Base-by-base conservation (phyloP, 352 stramenopile genomes). In the Bremia lactucae region DNA sequence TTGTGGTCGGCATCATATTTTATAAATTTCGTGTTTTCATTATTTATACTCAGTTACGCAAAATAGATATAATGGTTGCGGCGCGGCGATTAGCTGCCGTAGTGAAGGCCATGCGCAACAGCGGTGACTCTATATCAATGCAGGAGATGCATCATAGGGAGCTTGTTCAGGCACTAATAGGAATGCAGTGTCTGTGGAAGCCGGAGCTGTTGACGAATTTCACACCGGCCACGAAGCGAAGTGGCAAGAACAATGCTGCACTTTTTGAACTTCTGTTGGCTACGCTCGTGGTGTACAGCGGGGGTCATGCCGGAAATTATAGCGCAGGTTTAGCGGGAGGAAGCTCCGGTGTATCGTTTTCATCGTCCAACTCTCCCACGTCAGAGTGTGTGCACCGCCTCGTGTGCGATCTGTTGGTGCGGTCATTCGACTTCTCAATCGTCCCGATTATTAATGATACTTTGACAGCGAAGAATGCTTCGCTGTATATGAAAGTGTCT, bases 341-440 rank as follows among this genome's bases (percentile, higher is more conserved):
- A 1, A 59, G 48, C 9, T 49, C 53, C 13, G 51, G 59, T 6
- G 65, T 84, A 42, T 65, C 72, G 23, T 45, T 84, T 28, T 62
- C 69, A 18, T 68, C 76, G 31, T 69, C 69, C 14, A 49, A 47
- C 14, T 44, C 56, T 6, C 37, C 46, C 43, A 84, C 76, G 6
- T 88, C 76, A 13, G 76, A 93, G 46, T 72, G 69, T 41, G 55
- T 91, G 13, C 62, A 83, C 19, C 65, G 65, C 24, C 46, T 93
- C 6, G 41, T 89, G 21, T 83, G 66, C 57, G 76, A 93, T 31
- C 42, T 88, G 26, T 51, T 93, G 24, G 72, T 81, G 39, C 62
- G 61, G 15, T 56, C 68, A 15, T 93, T 88, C 54, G 78, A 90
- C 46, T 89, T 82, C 50, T 68, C 72, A 3, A 59, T 68, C 7